Evolutionary conservation across 1,139 yeast species (phyloP).

Genomic region (Saccharomyces hybrid): DNA sequence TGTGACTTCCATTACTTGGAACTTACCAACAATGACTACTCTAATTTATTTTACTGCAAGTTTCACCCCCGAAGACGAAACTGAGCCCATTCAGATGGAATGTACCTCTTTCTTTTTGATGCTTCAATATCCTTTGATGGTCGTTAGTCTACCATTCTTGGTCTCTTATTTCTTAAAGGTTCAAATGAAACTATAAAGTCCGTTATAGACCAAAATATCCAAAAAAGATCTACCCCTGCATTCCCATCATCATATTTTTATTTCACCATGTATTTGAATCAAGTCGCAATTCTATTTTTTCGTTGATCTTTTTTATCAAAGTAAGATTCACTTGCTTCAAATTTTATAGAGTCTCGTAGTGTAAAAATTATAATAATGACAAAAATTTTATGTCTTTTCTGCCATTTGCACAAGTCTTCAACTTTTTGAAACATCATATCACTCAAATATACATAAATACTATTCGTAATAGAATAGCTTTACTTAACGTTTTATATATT

Average conservation of each 20-base stretch:
- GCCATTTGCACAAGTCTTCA: not conserved
- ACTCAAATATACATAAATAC: no score
- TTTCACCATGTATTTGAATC: not conserved
- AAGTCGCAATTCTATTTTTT: not conserved
- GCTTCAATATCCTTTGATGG: slow-evolving; percentile 52
- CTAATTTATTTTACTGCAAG: slow-evolving; percentile 71
- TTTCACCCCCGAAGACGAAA: slow-evolving; percentile 54
- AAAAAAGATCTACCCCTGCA: not conserved
- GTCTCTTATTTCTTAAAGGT: slow-evolving; percentile 51
- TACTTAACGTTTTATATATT: not conserved
- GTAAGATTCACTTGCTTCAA: not conserved
- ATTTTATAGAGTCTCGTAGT: not conserved
- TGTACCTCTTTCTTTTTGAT: slow-evolving; percentile 59
- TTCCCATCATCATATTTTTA: not conserved
- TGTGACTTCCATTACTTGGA: slow-evolving; percentile 59
- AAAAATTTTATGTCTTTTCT: not conserved
- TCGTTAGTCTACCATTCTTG: slow-evolving; percentile 55
- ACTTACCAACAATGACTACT: slow-evolving; percentile 67
- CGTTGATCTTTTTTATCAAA: not conserved
- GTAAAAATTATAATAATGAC: not conserved
- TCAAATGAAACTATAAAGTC: slow-evolving; percentile 12
- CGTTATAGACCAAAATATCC: not conserved
- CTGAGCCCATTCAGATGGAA: slow-evolving; percentile 63
- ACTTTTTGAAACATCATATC: no score
- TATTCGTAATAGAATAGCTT: no score